Base-by-base conservation (phyloP, 129 eudicot species). In the Rutidosis leptorrhynchoides region DNA sequence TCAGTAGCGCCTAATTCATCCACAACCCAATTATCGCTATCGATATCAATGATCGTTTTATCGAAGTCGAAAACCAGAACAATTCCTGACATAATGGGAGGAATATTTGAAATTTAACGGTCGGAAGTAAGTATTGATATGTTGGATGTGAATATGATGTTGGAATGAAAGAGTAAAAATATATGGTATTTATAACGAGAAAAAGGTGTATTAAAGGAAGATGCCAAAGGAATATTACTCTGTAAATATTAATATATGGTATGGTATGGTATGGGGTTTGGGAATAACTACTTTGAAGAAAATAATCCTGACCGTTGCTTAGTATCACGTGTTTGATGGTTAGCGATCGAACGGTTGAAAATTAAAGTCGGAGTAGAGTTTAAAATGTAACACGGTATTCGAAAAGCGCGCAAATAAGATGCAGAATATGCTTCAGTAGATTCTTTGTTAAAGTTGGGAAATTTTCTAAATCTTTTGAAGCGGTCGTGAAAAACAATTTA, bases 1-100 rank as follows among this genome's bases (percentile, higher is more conserved):
- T 77, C 81, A 12, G 73, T 71, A 7, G 65, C 81, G 15, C 77
- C 77, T 40, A 77, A 37, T 33, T 82, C 91, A 58, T 86, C 97
- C 7, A 86, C 77, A 6, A 90, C 85, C 89, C 89, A 90, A 46
- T 90, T 90, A 72, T 90, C 97, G 70, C 95, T 90, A 9, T 90
- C 97, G 6, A 71, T 5, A 0, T 90, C 97, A 64, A 90, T 83
- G 48, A 90, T 90, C 67, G 97, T 90, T 82, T 84, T 84, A 40
- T 90, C 97, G 71, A 90, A 90, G 77, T 90, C 95, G 25, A 90
- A 87, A 56, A 90, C 58, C 67, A 90, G 87, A 24, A 87, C 79
- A 32, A 78, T 76, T 70, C 76, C 82, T 2, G 82, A 79, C 95
- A 90, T 90, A 5, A 5, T 43, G 20, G 67, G 59, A 58, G 53